Evolutionary conservation across 345 rosid species (phyloP), one percentile per base, ranked within the genome.

Genomic region (Camelina sativa): DNA sequence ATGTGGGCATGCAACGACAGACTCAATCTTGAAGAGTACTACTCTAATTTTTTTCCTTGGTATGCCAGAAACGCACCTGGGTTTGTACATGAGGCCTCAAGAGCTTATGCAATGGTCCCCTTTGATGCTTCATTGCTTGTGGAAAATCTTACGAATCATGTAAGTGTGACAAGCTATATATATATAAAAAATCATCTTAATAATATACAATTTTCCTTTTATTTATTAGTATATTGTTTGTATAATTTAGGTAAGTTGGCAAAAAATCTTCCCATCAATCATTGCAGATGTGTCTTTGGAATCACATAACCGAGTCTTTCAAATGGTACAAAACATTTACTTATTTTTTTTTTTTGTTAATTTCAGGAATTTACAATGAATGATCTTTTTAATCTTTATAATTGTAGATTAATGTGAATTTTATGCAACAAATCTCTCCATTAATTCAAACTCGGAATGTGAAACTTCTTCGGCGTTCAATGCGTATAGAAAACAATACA

Each of bases 391-490:
- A 23, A 6, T 7, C 20, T 10, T 2, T 35, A 51, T 34, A 6
- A 28, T 40, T n/a, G 32, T 79, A 89, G 94, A 81, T 87, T 79
- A 59, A 73, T 17, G 86, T 88, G 17, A 88, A 89, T 58, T 74
- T 87, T 53, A 44, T 70, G 65, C 86, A 83, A 71, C 79, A 85
- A 69, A 77, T 85, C 35, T 80, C 89, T 0, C 91, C 88, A 0
- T 28, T 81, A 51, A 84, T 81, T 50, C 85, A 85, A 17, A 52
- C 65, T 32, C 84, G 91, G 4, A 77, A 81, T 68, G 83, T 84
- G 69, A 84, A 63, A 57, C 79, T 91, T 63, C 25, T 91, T 47
- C 81, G 95, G 46, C 85, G 76, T 67, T 85, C 87, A 72, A 87
- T 80, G 85, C 87, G 80, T 57, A 85, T 79, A 2, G 68, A 79